Percentiles rank a stretch among this genome's conserved stretches.
These are phyloP conservation scores for Acanthamoeba castellanii DNA, from an alignment of 208 protist species.

Conservation along the genomic window DNA sequence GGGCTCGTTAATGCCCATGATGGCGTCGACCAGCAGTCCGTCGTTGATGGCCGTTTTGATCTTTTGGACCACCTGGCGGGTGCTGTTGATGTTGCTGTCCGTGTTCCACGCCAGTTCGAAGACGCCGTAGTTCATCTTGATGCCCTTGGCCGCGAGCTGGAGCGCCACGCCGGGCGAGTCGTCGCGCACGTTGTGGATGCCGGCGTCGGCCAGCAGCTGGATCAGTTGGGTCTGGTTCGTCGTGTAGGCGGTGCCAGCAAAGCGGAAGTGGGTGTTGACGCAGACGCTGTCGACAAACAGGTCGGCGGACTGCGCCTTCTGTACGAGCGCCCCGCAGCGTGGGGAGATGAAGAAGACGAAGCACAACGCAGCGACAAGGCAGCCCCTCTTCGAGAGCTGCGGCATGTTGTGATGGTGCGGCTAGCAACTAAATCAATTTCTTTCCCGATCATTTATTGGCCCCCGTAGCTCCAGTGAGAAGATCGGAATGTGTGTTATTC, in stretches of 20 bases:
- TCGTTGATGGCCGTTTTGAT: too few relatives aligned
- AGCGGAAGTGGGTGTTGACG: constrained; percentile 38
- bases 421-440: too few relatives aligned
- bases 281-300: background rate
- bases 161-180: background rate
- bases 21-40: background rate
- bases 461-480: too few relatives aligned
- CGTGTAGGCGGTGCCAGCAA: background rate
- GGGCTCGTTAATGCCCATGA: background rate
- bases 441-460: too few relatives aligned
- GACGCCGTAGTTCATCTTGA: background rate
- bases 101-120: background rate
- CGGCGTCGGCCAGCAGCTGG: background rate
- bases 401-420: too few relatives aligned
- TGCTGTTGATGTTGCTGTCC: background rate
- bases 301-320: background rate
- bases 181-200: constrained; percentile 12
- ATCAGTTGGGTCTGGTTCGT: background rate
- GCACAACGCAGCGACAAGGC: too few relatives aligned
- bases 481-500: too few relatives aligned
- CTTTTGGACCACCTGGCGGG: background rate
- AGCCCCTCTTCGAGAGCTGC: too few relatives aligned
- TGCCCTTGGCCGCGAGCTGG: background rate
- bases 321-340: background rate
- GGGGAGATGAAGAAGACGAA: too few relatives aligned